Evolutionary conservation across 768 basidiomycete genomes (phyloP), one percentile per base, ranked within the genome.

Genomic region (Tylopilus sp.): DNA sequence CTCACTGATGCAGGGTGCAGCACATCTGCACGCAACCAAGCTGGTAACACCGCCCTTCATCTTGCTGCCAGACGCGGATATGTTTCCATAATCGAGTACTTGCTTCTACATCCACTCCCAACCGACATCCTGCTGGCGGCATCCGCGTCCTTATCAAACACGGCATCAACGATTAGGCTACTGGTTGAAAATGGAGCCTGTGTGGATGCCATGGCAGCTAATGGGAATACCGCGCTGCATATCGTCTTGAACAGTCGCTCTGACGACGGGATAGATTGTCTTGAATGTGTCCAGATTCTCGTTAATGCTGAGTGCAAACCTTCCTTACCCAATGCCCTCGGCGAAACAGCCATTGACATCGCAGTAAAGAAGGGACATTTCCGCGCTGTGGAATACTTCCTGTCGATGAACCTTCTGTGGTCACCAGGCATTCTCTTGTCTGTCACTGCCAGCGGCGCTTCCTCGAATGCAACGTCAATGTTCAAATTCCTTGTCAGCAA

Each of bases 1-100:
- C 50, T 62, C 13, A 7, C 50, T 4, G 33, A 45, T 26, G 55
- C 60, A 0, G 60, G 60, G 12, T 58, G 60, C 17, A n/a, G 49
- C 24, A 42, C 51, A 12, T 45, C 37, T n/a, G 3, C 6, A 4
- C 7, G 6, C 11, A 50, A 60, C 9, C 17, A 29, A 1, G 17
- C 12, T 17, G 40, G 44, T 3, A 6, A 43, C 19, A 56, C 50
- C 1, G 19, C 48, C 0, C 34, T 60, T 1, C 47, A 52, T 12
- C 22, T 33, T n/a, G 58, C 53, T 0, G 33, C 14, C 8, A 11
- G 9, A 12, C 12, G 4, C 6, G 48, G 48, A 29, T 28, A 19
- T n/a, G 0, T 41, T 5, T 34, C 51, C 3, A 3, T 61, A 1
- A 24, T 29, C 14, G 25, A 50, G 3, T 43, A 50, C 26, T n/a